Evolutionary conservation across 257 asterid genomes (phyloP).

Genomic region (Perilla frutescens): DNA sequence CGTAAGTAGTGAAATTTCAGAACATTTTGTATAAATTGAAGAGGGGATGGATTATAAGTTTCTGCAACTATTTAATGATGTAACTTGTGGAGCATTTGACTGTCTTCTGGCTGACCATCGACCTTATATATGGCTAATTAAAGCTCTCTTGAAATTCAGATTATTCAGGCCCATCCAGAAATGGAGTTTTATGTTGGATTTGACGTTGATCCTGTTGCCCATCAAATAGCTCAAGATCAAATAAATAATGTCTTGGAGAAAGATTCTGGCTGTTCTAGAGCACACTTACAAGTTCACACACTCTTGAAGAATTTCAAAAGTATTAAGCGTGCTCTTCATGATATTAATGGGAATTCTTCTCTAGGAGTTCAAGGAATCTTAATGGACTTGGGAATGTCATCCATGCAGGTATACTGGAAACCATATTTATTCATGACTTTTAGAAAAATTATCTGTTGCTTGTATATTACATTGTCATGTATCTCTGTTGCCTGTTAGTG

Average conservation of each 20-base stretch:
- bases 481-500: slow-evolving; percentile 6
- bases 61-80: not conserved
- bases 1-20: not conserved
- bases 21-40: not conserved
- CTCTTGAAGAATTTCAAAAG: slow-evolving; percentile 67
- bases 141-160: slow-evolving; percentile 56
- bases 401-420: slow-evolving; percentile 82
- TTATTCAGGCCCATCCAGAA: slow-evolving; percentile 86
- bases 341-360: slow-evolving; percentile 47
- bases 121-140: slow-evolving; percentile 6
- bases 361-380: slow-evolving; percentile 79
- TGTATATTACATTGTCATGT: not conserved
- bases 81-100: not conserved
- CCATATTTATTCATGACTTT: slow-evolving; percentile 1
- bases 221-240: slow-evolving; percentile 65
- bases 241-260: slow-evolving; percentile 45
- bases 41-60: slow-evolving; percentile 1
- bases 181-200: slow-evolving; percentile 79
- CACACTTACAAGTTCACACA: slow-evolving; percentile 61
- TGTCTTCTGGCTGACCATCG: not conserved
- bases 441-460: slow-evolving; percentile 1
- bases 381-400: slow-evolving; percentile 99
- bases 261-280: slow-evolving; percentile 40
- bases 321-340: slow-evolving; percentile 61
- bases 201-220: slow-evolving; percentile 94